Evolutionary conservation across 176 grass and related monocot genomes (phyloP).

Genomic region (Cenchrus americanus): DNA sequence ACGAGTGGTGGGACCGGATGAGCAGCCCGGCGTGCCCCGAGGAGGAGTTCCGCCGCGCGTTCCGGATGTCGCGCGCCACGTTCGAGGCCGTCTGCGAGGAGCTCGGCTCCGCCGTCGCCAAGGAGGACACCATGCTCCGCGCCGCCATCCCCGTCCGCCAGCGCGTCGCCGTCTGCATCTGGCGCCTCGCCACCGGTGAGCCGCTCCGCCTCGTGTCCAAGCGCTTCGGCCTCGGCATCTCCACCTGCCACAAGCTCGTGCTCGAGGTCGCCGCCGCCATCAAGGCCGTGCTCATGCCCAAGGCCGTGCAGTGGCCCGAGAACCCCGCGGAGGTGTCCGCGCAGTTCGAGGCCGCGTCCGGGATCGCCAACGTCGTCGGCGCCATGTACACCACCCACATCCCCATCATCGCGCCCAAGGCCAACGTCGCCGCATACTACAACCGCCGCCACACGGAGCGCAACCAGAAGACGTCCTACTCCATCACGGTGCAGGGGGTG

Average conservation of each 20-base stretch:
- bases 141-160: slow-evolving; percentile 78
- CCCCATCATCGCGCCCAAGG: slow-evolving; percentile 84
- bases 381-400: slow-evolving; percentile 86
- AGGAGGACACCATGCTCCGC: slow-evolving; percentile 91
- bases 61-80: slow-evolving; percentile 75
- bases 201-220: slow-evolving; percentile 67
- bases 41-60: slow-evolving; percentile 68
- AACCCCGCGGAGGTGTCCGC: slow-evolving; percentile 19
- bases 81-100: slow-evolving; percentile 71
- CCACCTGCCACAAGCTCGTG: slow-evolving; percentile 89
- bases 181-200: slow-evolving; percentile 81
- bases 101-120: slow-evolving; percentile 63
- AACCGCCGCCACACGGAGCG: slow-evolving; percentile 85
- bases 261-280: slow-evolving; percentile 88
- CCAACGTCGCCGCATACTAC: slow-evolving; percentile 69
- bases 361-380: slow-evolving; percentile 71
- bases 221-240: slow-evolving; percentile 87
- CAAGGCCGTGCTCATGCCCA: slow-evolving; percentile 65
- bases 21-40: slow-evolving; percentile 62
- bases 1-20: slow-evolving; percentile 78
- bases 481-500: slow-evolving; percentile 75
- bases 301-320: slow-evolving; percentile 64
- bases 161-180: slow-evolving; percentile 85
- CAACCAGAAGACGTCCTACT: slow-evolving; percentile 85
- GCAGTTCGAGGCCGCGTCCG: slow-evolving; percentile 50